Percentiles rank a stretch among this genome's conserved stretches.
These are phyloP conservation scores for Candida tunisiensis DNA, from an alignment of 1,139 yeast genomes.

Conservation along the genomic window DNA sequence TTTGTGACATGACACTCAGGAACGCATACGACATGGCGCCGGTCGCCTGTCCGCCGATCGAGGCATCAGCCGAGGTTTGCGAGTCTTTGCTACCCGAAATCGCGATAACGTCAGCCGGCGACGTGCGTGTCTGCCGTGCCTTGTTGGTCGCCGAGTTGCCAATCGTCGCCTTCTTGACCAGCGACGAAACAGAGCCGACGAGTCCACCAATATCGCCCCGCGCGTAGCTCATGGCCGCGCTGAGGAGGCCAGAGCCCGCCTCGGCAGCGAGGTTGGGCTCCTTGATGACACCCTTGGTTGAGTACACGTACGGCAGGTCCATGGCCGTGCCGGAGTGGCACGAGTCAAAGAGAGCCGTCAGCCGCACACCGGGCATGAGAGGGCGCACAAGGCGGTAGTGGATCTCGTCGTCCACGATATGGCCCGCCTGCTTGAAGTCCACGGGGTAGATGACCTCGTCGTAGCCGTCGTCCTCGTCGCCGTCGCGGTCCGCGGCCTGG, in stretches of 20 bases:
- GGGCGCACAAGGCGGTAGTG: slow-evolving; percentile 70
- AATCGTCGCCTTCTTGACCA: slow-evolving; percentile 31
- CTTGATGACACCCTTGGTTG: slow-evolving; percentile 81
- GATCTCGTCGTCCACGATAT: slow-evolving; percentile 69
- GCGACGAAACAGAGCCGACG: slow-evolving; percentile 27
- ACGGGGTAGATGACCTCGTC: slow-evolving; percentile 89
- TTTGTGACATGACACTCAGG: slow-evolving; percentile 45
- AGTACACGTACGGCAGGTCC: slow-evolving; percentile 78
- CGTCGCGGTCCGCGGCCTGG: slow-evolving; percentile 57
- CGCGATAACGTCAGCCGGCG: slow-evolving; percentile 79
- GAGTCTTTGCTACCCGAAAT: slow-evolving; percentile 86
- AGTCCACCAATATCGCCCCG: slow-evolving; percentile 50
- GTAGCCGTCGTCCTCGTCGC: slow-evolving; percentile 81
- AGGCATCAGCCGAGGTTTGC: slow-evolving; percentile 67
- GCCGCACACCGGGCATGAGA: slow-evolving; percentile 65
- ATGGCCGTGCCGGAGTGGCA: slow-evolving; percentile 90
- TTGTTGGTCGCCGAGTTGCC: slow-evolving; percentile 25
- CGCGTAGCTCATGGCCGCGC: slow-evolving; percentile 57
- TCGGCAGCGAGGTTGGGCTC: slow-evolving; percentile 82
- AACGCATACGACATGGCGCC: slow-evolving; percentile 96
- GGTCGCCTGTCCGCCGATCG: slow-evolving; percentile 59
- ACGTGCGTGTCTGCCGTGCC: slow-evolving; percentile 42
- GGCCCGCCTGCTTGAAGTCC: slow-evolving; percentile 62
- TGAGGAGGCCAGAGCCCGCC: slow-evolving; percentile 60
- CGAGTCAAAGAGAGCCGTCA: slow-evolving; percentile 81